Evolutionary conservation across 305 asterid genomes (phyloP).

Genomic region (Solanum chacoense): DNA sequence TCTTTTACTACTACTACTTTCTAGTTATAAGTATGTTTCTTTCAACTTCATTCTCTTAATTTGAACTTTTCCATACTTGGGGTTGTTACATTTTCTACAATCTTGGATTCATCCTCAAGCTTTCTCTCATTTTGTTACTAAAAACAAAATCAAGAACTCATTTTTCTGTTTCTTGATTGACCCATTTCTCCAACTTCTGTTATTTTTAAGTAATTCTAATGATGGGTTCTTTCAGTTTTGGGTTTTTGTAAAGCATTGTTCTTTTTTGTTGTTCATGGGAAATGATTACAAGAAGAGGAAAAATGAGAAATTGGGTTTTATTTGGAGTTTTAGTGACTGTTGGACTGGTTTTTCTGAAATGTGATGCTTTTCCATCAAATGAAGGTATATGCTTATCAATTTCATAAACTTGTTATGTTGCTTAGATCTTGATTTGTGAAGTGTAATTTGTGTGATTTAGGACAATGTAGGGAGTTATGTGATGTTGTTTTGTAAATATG

Average conservation of each 20-base stretch:
- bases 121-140: neutral
- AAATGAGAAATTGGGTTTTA: slow-evolving; percentile 35
- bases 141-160: neutral
- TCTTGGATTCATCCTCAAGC: slow-evolving; percentile 8
- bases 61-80: slow-evolving; percentile 20
- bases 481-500: neutral
- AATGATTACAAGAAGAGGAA: neutral
- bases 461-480: neutral
- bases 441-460: neutral
- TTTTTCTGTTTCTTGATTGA: slow-evolving; percentile 17
- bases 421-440: neutral
- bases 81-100: slow-evolving; percentile 27
- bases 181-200: slow-evolving; percentile 15
- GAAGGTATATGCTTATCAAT: slow-evolving; percentile 43
- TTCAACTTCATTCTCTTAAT: slow-evolving; percentile 20
- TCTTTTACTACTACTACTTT: neutral
- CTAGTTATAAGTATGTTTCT: slow-evolving; percentile 8
- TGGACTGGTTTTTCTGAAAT: slow-evolving; percentile 27
- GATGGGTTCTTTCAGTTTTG: slow-evolving; percentile 33
- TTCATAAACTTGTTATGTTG: neutral
- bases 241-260: slow-evolving; percentile 12
- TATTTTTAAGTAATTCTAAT: neutral
- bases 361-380: slow-evolving; percentile 40
- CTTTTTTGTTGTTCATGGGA: neutral
- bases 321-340: slow-evolving; percentile 34